phyloP scores from a whole-genome alignment of 257 asterid genomes.

The Scutellaria galericulata region DNA sequence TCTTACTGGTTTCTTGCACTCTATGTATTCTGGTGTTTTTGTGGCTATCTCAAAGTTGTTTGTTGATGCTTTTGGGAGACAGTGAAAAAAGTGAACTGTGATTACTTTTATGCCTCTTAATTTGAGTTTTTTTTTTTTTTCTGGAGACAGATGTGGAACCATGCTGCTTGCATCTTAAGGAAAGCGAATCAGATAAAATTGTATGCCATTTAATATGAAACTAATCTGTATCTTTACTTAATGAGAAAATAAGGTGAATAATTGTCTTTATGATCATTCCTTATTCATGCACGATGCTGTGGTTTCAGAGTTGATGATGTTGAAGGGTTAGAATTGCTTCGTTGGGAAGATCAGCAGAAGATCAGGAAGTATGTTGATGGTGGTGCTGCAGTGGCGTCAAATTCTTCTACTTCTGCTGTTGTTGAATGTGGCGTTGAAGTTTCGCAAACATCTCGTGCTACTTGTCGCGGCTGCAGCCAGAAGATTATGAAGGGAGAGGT shows the following conservation, averaged over 20 bases:
- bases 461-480: conserved; percentile 69
- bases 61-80: conserved; percentile 4
- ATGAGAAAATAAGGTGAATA: neutral
- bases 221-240: neutral
- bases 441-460: conserved; percentile 80
- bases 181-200: conserved; percentile 76
- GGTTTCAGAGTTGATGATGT: conserved; percentile 76
- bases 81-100: neutral
- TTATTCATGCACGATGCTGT: conserved; percentile 23
- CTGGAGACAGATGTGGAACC: conserved; percentile 92
- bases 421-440: conserved; percentile 65
- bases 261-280: conserved; percentile 7
- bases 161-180: conserved; percentile 74
- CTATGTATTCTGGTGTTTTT: neutral
- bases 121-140: conserved; percentile 40
- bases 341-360: conserved; percentile 94
- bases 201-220: conserved; percentile 49
- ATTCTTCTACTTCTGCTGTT: conserved; percentile 45
- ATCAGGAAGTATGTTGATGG: conserved; percentile 68
- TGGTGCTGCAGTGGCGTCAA: conserved; percentile 40
- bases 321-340: conserved; percentile 86
- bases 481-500: conserved; percentile 93
- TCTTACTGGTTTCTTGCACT: conserved; percentile 21
- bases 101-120: conserved; percentile 35
- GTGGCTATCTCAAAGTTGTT: conserved; percentile 1